Conservation (phyloP, 169 alveolate species). For the Toxoplasma gondii region DNA sequence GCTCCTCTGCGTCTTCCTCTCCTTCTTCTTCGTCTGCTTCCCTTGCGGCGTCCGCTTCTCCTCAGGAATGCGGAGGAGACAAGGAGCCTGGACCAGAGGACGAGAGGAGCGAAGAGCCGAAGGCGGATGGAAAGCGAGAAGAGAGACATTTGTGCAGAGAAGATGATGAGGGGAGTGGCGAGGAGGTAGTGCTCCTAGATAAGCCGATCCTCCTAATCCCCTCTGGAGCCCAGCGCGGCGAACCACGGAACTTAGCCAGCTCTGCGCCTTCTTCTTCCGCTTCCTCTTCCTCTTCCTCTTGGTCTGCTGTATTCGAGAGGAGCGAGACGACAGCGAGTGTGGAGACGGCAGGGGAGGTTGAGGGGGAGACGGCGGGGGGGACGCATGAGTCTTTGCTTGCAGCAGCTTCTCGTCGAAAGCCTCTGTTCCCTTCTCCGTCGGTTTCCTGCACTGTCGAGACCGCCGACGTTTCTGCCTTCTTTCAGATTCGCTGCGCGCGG, state of each 20-base stretch:
- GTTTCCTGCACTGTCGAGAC: not conserved
- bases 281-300: not conserved
- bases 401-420: not conserved
- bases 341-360: not conserved
- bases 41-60: not conserved
- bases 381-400: not conserved
- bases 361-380: not conserved
- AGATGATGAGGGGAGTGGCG: slow-evolving; percentile 5
- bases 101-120: not conserved
- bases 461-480: not conserved
- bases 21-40: too few species aligned
- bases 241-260: not conserved
- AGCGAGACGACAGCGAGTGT: not conserved
- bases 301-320: not conserved
- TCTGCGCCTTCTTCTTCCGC: not conserved
- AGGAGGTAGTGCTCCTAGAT: not conserved
- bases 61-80: not conserved
- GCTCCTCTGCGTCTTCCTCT: not conserved
- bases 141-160: not conserved
- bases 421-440: not conserved
- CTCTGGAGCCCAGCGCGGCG: not conserved
- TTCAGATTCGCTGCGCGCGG: slow-evolving; percentile 22
- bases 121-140: not conserved
- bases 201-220: not conserved
- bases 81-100: not conserved